phyloP scores from a whole-genome alignment of 129 eudicot genomes.

The Chrysanthemum makinoi region DNA sequence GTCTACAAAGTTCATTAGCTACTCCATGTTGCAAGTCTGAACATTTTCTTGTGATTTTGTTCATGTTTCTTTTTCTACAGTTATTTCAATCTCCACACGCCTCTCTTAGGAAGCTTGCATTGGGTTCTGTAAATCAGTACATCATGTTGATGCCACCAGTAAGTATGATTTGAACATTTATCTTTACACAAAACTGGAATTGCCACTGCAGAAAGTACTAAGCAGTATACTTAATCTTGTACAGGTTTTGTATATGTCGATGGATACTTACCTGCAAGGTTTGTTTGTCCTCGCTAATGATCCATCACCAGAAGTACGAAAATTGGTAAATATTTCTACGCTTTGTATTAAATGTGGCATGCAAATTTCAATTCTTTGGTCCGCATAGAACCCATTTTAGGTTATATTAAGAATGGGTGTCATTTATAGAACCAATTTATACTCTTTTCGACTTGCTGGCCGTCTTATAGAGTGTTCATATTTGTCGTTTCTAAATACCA shows the following conservation, averaged over 20 bases:
- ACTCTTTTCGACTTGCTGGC: neutral
- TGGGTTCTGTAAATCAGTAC: constrained; percentile 83
- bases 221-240: constrained; percentile 14
- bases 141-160: constrained; percentile 96
- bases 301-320: constrained; percentile 87
- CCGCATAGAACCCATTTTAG: neutral
- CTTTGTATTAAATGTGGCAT: constrained; percentile 1
- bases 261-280: constrained; percentile 93
- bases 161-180: constrained; percentile 36
- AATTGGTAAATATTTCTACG: constrained; percentile 61
- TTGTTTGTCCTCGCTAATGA: constrained; percentile 94
- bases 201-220: constrained; percentile 19
- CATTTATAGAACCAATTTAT: neutral
- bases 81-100: constrained; percentile 83
- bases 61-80: constrained; percentile 38
- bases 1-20: neutral
- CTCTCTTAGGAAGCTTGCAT: constrained; percentile 74
- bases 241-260: constrained; percentile 71
- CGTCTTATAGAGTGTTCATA: neutral
- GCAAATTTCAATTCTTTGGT: neutral
- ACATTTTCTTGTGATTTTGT: neutral
- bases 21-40: constrained; percentile 6
- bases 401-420: neutral
- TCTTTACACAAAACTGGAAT: constrained; percentile 3
- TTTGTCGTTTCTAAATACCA: neutral